phyloP scores from a whole-genome alignment of 1,139 yeast genomes.

The Magnusiomyces tetraspermus region DNA sequence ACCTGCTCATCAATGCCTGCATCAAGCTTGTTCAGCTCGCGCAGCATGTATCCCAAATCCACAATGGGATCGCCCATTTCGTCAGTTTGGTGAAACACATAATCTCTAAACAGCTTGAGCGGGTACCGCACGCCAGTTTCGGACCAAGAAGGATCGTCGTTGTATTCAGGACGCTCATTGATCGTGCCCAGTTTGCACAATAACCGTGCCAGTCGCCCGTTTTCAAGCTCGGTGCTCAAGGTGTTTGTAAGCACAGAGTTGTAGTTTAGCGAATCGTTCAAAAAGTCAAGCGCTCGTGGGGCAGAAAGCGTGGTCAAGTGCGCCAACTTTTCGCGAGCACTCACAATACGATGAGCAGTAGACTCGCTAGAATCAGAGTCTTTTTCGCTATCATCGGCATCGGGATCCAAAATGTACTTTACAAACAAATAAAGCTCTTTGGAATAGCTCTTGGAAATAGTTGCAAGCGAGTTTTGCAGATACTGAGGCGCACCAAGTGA shows the following conservation, averaged over 20 bases:
- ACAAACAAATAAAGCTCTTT: conserved; percentile 19
- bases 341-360: not conserved
- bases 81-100: conserved; percentile 75
- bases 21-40: conserved; percentile 77
- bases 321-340: not conserved
- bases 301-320: conserved; percentile 20
- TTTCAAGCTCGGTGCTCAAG: conserved; percentile 69
- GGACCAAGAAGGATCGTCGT: conserved; percentile 51
- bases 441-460: conserved; percentile 16
- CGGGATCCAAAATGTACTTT: conserved; percentile 12
- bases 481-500: conserved; percentile 22
- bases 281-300: conserved; percentile 15
- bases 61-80: conserved; percentile 68
- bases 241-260: conserved; percentile 61
- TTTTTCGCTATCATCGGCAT: not conserved
- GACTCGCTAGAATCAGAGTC: not conserved
- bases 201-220: conserved; percentile 75
- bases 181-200: conserved; percentile 73
- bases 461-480: conserved; percentile 19
- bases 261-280: conserved; percentile 49
- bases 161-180: conserved; percentile 62
- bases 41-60: conserved; percentile 74
- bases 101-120: conserved; percentile 70
- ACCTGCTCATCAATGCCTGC: conserved; percentile 84
- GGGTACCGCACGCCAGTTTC: conserved; percentile 73